Percentiles rank a stretch among this genome's conserved stretches.
Conservation (phyloP, 2,329 filamentous ascomycete genomes). For the Diaporthe sp. region DNA sequence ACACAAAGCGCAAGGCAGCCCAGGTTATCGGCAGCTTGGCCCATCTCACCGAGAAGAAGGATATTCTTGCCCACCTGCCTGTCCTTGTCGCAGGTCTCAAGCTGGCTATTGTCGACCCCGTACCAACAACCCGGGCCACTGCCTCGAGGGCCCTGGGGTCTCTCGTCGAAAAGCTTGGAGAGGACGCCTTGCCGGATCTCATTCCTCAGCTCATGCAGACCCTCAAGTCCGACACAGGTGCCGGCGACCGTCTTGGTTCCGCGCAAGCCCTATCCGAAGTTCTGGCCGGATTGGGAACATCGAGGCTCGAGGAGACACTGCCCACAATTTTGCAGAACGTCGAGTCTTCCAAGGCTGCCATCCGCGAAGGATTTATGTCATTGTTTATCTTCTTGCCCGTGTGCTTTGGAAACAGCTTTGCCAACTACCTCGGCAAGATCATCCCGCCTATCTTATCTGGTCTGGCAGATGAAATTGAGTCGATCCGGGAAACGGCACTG, state of each 20-base stretch:
- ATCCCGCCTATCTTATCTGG: slow-evolving; percentile 96
- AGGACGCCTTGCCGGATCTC: slow-evolving; percentile 95
- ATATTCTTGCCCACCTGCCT: slow-evolving; percentile 90
- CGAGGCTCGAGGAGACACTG: slow-evolving; percentile 92
- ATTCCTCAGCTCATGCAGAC: slow-evolving; percentile 98
- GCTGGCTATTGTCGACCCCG: slow-evolving; percentile 91
- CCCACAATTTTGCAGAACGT: slow-evolving; percentile 98
- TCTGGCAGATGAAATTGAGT: slow-evolving; percentile 94
- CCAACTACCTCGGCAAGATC: slow-evolving; percentile 94
- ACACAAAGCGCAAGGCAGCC: slow-evolving; percentile 94
- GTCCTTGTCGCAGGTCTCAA: slow-evolving; percentile 93
- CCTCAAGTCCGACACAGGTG: slow-evolving; percentile 96
- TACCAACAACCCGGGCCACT: slow-evolving; percentile 95
- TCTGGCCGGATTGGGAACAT: slow-evolving; percentile 92
- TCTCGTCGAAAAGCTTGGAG: slow-evolving; percentile 97
- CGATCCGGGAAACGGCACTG: slow-evolving; percentile 96
- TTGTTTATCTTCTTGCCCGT: slow-evolving; percentile 99
- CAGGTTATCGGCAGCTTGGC: slow-evolving; percentile 98
- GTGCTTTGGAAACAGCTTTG: slow-evolving; percentile 98
- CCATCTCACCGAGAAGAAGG: slow-evolving; percentile 96
- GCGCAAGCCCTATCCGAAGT: slow-evolving; percentile 97
- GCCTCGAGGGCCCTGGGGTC: slow-evolving; percentile 96
- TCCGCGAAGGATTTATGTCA: slow-evolving; percentile 99
- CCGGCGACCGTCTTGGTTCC: slow-evolving; percentile 94
- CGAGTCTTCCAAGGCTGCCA: slow-evolving; percentile 87